Evolutionary conservation across 176 grass and related monocot species (phyloP).

Genomic region (Pontederia crassipes): DNA sequence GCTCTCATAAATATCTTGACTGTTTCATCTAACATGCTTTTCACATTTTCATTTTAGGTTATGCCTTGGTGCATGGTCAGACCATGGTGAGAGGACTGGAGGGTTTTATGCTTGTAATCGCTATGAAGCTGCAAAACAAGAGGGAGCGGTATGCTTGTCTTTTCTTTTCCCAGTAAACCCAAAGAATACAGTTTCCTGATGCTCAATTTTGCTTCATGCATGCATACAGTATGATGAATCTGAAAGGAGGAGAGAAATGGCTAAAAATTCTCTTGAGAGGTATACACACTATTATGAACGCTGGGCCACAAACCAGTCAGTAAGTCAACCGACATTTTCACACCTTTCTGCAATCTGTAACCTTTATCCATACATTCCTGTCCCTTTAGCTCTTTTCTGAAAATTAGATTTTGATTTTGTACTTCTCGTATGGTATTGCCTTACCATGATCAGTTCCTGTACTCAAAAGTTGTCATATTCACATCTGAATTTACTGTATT

Average conservation of each 20-base stretch:
- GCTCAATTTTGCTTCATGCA: constrained; percentile 13
- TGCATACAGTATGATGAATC: constrained; percentile 90
- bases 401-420: not conserved
- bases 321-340: constrained; percentile 30
- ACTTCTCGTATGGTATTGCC: too few species aligned
- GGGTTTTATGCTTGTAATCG: constrained; percentile 99
- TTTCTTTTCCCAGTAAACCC: constrained; percentile 9
- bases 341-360: not conserved
- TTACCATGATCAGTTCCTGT: too few species aligned
- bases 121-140: constrained; percentile 95
- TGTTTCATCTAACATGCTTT: constrained; percentile 8
- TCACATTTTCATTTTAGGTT: constrained; percentile 38
- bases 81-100: constrained; percentile 97
- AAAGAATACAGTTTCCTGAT: constrained; percentile 6
- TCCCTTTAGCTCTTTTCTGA: too few species aligned
- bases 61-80: constrained; percentile 95
- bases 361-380: too few species aligned
- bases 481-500: too few species aligned
- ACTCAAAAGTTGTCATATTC: too few species aligned
- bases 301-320: constrained; percentile 98
- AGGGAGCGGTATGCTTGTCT: constrained; percentile 68
- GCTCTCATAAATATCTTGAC: constrained; percentile 18
- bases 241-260: constrained; percentile 99
- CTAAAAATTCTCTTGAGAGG: constrained; percentile 97
- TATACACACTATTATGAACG: constrained; percentile 99